Percentiles rank a stretch among this genome's conserved stretches.
phyloP scores from a whole-genome alignment of 441 rosid genomes.

The Brassica balearica region DNA sequence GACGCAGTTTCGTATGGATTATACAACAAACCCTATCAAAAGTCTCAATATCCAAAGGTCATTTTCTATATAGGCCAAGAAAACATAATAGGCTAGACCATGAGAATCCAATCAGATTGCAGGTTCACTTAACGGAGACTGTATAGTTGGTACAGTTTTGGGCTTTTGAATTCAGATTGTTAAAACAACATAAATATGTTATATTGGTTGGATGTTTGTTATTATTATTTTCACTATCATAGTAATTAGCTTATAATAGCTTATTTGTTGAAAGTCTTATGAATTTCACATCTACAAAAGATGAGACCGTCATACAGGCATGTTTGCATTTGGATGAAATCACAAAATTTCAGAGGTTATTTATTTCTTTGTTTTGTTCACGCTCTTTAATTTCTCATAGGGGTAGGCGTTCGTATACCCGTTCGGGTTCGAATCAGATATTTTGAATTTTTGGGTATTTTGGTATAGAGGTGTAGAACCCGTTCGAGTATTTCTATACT shows the following conservation, averaged over 20 bases:
- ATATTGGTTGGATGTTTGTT: too few relatives aligned
- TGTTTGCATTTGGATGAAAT: not conserved
- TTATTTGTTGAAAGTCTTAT: too few relatives aligned
- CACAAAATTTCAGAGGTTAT: not conserved
- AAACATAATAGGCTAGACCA: not conserved
- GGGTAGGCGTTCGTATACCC: too few relatives aligned
- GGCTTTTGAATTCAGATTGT: not conserved
- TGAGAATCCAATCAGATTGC: not conserved
- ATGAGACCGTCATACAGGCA: not conserved
- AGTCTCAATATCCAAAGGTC: not conserved
- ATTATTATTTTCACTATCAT: too few relatives aligned
- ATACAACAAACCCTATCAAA: not conserved
- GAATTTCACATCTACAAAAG: not conserved
- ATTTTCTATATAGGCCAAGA: not conserved
- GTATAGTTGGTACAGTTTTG: not conserved
- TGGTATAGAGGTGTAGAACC: too few relatives aligned
- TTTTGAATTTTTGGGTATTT: too few relatives aligned
- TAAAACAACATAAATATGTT: not conserved
- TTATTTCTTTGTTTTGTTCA: not conserved
- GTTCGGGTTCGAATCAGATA: too few relatives aligned
- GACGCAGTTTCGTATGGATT: not conserved
- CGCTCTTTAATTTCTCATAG: not conserved
- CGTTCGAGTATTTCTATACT: too few relatives aligned
- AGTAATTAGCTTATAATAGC: not conserved
- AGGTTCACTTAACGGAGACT: not conserved